Percentiles rank a stretch among this genome's conserved stretches.
These are phyloP conservation scores for Fusarium palustre DNA, from an alignment of 2,329 filamentous ascomycete species.

Conservation along the genomic window DNA sequence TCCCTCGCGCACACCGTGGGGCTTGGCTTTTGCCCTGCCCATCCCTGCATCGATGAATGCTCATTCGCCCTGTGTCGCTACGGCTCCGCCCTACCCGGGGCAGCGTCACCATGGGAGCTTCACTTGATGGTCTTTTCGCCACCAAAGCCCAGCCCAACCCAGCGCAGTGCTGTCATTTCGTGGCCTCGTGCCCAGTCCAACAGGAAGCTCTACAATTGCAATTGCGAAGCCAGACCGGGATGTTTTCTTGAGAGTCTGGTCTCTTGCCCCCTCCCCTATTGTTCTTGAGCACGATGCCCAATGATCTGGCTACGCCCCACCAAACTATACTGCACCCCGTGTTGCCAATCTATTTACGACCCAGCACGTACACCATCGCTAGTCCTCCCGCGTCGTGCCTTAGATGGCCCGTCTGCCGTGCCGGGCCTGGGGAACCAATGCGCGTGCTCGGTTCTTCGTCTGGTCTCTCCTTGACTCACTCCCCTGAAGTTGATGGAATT, in stretches of 20 bases:
- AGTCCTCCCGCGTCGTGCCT: constrained; percentile 35
- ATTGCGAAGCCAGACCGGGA: constrained; percentile 15
- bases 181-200: constrained; percentile 21
- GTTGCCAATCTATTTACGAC: constrained; percentile 19
- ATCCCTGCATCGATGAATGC: constrained; percentile 29
- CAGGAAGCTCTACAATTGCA: constrained; percentile 22
- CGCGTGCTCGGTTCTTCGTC: constrained; percentile 32
- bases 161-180: constrained; percentile 27
- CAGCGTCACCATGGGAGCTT: constrained; percentile 33
- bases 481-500: constrained; percentile 24
- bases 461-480: constrained; percentile 42
- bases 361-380: constrained; percentile 33
- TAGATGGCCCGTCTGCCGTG: constrained; percentile 39
- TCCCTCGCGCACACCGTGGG: constrained; percentile 39
- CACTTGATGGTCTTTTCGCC: constrained; percentile 37
- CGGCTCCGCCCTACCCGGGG: constrained; percentile 36
- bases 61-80: constrained; percentile 31
- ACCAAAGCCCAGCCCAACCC: constrained; percentile 18
- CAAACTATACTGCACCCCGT: constrained; percentile 31
- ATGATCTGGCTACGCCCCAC: constrained; percentile 42
- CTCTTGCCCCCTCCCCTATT: constrained; percentile 26
- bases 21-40: constrained; percentile 38
- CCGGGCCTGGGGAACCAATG: constrained; percentile 34
- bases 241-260: constrained; percentile 30
- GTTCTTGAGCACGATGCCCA: constrained; percentile 39